phyloP scores from a whole-genome alignment of 345 rosid genomes.

The sweet orange (Citrus sinensis) region DVS_A1.0 CM039166.1:20191001-20191500 shows the following conservation, averaged over 20 bases:
- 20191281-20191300: background rate
- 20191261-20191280: background rate
- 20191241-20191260: background rate
- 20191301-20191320: background rate
- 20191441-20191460: background rate
- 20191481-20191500: conserved; percentile 66
- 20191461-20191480: conserved; percentile 6
- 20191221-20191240: background rate
- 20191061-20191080: background rate
- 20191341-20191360: background rate
- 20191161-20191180: background rate
- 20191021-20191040: conserved; percentile 10
- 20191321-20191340: background rate
- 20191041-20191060: background rate
- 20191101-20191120: conserved; percentile 2
- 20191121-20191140: background rate
- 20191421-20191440: background rate
- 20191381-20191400: background rate
- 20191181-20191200: background rate
- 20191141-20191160: background rate
- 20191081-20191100: background rate
- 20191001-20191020: conserved; percentile 37
- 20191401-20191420: background rate
- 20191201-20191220: background rate
- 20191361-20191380: background rate